Base-by-base conservation (phyloP, 2,329 filamentous ascomycete genomes). In the Claviceps capensis region DNA sequence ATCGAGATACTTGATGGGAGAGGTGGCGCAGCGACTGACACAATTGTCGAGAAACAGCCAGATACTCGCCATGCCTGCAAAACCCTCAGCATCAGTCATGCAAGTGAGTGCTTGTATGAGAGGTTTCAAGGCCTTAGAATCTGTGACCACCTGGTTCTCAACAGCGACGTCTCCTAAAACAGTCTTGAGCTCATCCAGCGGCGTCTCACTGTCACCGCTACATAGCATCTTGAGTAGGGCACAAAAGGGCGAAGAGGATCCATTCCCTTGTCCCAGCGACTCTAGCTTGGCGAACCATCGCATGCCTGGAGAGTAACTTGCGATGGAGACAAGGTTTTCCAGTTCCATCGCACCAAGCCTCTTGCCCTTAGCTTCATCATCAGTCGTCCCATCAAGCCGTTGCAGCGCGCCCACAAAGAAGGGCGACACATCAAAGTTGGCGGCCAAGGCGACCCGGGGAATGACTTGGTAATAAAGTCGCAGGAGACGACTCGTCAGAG, bases 371-470 rank as follows among this genome's bases (percentile, higher is more conserved):
- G 69, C 66, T 47, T 79, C 72, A 43, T 76, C 72, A 2, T 72
- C 67, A 16, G 74, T 70, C 13, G 75, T 70, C 14, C 75, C 66
- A 44, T 85, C 79, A 9, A 88, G 67, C 36, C 75, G 74, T 52
- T 77, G 73, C 46, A 97, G 70, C 1, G 83, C 77, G 53, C 81
- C 78, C 7, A 84, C 81, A 16, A 98, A 74, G 19, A 85, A 76
- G 0, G 85, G 72, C 0, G 91, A 93, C 4, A 95, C 84, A 62
- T 97, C 93, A 61, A 96, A 93, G 57, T 86, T 93, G 59, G 89
- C 85, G 57, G 85, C 83, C 14, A 94, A 73, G 1, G 89, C 88
- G 23, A 87, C 73, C 54, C 87, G 82, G 2, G 93, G 90, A 8
- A 88, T 76, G 2, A 86, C 75, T 62, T 90, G 82, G 63, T 94